Conservation (phyloP, 805 yeast species). For the Kregervanrija delftensis region DNA sequence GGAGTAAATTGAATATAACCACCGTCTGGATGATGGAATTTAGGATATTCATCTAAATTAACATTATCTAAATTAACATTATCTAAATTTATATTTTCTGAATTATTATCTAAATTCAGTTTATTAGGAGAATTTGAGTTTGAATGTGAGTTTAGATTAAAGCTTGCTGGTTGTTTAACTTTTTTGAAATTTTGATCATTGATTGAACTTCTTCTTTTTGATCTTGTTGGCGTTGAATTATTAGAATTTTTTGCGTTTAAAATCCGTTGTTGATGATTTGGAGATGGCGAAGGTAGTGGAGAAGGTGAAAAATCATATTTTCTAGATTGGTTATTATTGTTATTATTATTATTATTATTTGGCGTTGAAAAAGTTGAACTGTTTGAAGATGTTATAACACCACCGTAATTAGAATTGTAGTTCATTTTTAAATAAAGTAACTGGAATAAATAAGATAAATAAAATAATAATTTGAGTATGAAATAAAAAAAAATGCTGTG, state of each 20-base stretch:
- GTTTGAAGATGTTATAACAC: no score
- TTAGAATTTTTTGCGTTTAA: constrained; percentile 9
- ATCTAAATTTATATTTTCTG: constrained; percentile 19
- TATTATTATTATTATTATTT: neutral
- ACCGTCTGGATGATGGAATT: constrained; percentile 55
- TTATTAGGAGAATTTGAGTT: constrained; percentile 24
- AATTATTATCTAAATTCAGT: constrained; percentile 26
- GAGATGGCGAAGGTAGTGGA: constrained; percentile 6
- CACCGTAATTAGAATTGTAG: no score
- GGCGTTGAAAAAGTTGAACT: no score
- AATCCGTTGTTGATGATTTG: constrained; percentile 12
- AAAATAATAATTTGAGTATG: no score
- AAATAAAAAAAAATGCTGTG: no score
- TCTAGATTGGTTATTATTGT: neutral
- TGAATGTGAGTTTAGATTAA: constrained; percentile 7
- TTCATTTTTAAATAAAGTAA: no score
- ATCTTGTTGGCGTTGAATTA: constrained; percentile 13
- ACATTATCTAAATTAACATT: constrained; percentile 20
- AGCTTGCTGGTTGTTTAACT: constrained; percentile 15
- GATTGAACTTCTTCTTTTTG: constrained; percentile 33
- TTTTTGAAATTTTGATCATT: constrained; percentile 27
- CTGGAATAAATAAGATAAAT: no score
- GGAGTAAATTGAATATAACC: constrained; percentile 57
- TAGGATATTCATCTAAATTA: constrained; percentile 42
- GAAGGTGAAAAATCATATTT: constrained; percentile 1